Percentiles rank a stretch among this genome's conserved stretches.
These are phyloP conservation scores for Tylopilus sp. DNA, from an alignment of 768 basidiomycete species.

Conservation along the genomic window DNA sequence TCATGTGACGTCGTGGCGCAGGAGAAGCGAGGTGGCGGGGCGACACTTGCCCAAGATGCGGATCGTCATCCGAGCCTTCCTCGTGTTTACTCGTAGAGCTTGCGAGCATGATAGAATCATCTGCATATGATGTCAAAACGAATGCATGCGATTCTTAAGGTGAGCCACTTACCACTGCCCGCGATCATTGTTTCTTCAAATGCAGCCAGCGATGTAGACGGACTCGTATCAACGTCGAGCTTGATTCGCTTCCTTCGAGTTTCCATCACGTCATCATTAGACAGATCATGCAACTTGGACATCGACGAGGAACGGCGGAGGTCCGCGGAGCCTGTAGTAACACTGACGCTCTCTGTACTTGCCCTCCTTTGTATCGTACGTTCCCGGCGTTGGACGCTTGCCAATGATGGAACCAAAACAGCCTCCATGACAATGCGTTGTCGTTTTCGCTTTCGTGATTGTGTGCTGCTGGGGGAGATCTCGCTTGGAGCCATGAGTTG, in stretches of 20 bases:
- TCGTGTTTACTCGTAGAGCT: neutral
- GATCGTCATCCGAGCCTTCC: constrained; percentile 62
- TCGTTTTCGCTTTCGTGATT: constrained; percentile 39
- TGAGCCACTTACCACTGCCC: constrained; percentile 29
- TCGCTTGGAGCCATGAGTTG: neutral
- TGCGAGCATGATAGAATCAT: constrained; percentile 46
- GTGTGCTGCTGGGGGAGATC: neutral
- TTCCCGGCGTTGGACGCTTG: constrained; percentile 22
- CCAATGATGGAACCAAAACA: constrained; percentile 44
- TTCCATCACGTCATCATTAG: constrained; percentile 10
- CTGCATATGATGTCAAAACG: constrained; percentile 25
- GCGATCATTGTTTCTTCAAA: constrained; percentile 32
- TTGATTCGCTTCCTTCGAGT: constrained; percentile 24
- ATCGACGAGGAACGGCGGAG: constrained; percentile 29
- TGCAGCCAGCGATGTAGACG: constrained; percentile 13
- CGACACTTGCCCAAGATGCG: constrained; percentile 60
- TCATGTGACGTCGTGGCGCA: constrained; percentile 40
- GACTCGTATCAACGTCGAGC: constrained; percentile 11
- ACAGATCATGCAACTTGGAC: constrained; percentile 16
- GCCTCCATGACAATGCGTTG: constrained; percentile 50
- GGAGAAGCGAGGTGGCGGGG: constrained; percentile 70
- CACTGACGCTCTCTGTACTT: constrained; percentile 13
- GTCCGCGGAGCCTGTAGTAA: constrained; percentile 2
- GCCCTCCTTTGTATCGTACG: constrained; percentile 19
- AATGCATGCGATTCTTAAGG: neutral